Evolutionary conservation across 257 asterid genomes (phyloP), one percentile per base, ranked within the genome.

Genomic region (Sherardia arvensis): DNA sequence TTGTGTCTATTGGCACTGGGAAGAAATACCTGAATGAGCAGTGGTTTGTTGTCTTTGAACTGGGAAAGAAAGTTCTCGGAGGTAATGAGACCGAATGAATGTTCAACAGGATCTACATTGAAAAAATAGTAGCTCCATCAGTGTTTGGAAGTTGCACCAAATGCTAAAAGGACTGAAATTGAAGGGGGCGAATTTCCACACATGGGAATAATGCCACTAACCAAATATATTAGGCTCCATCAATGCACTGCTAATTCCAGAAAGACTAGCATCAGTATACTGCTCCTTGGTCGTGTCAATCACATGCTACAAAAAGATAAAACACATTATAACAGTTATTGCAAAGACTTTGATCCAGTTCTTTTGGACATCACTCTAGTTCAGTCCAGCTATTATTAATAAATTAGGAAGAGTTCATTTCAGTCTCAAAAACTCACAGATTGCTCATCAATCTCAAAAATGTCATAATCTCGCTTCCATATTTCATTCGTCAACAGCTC

Each of bases 391-490:
- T 43, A 43, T 43, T 43, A 43, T n/a, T 43, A 43, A 43, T 43
- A 14, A 14, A 43, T 43, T 43, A 43, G 1, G 7, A 43, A 43
- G 7, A 14, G 21, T 14, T 15, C 7, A 43, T 4, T 43, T 43
- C 51, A 43, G 20, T 43, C 51, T 43, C 53, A 69, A 68, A 70
- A 40, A 69, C 95, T 71, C 83, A 93, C 99, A 21, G 38, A 36
- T 53, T 85, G 82, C 76, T 93, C 99, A 36, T 93, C 97, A 18
- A 90, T 81, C 67, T 77, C 83, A 75, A 68, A 87, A 68, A 80
- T 27, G 81, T 93, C 99, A 62, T 93, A 90, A 67, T 93, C 97
- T 82, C 99, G 83, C 88, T 90, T 90, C 96, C 87, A 74, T n/a
- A 81, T 29, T 75, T 79, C 78, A 80, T 93, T 79, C 55, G 95